Evolutionary conservation across 106 monocot species (phyloP), one percentile per base, ranked within the genome.

Genomic region (Acorus gramineus): DNA sequence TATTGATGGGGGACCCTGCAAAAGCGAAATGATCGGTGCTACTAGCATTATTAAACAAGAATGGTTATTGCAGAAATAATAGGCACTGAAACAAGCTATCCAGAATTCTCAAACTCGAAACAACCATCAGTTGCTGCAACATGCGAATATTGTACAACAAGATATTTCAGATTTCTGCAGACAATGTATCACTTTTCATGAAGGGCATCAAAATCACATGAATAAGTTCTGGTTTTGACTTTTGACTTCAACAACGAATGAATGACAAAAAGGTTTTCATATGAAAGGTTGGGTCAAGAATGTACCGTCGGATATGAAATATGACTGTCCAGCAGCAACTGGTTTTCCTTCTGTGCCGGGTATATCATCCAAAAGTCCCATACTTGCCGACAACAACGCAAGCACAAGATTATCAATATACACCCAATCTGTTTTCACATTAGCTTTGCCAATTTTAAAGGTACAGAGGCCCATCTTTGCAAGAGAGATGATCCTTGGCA

Each of bases 251-350:
- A 28, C 28, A 0, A 28, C 1, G 28, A 28, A 28, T 28, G 28
- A 28, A 28, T 28, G 28, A 1, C 28, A 28, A 28, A 28, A 28
- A 28, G 28, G 28, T 28, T 28, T 28, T 28, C 4, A 57, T 6
- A 11, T 59, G 3, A 59, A 14, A 49, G 28, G 50, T 50, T 56
- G 46, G 4, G 48, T 50, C 3, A 60, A 68, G 28, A 28, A 28
- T 28, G 28, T 91, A 92, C 98, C 98, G 75, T 98, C 98, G 48
- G 76, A 92, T 65, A 98, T 86, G 71, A 98, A 98, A 84, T 98
- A 98, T 62, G 98, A 64, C 67, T 98, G 81, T 3, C 92, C 98
- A 54, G 98, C 82, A 73, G 98, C 87, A 64, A 92, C 72, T 70
- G 92, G 98, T 11, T 42, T 70, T 59, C 85, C 82, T 73, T 79